Percentiles rank a stretch among this genome's conserved stretches.
Conservation (phyloP, 2,329 filamentous ascomycete species). For the Calonectria hawksworthii region DNA sequence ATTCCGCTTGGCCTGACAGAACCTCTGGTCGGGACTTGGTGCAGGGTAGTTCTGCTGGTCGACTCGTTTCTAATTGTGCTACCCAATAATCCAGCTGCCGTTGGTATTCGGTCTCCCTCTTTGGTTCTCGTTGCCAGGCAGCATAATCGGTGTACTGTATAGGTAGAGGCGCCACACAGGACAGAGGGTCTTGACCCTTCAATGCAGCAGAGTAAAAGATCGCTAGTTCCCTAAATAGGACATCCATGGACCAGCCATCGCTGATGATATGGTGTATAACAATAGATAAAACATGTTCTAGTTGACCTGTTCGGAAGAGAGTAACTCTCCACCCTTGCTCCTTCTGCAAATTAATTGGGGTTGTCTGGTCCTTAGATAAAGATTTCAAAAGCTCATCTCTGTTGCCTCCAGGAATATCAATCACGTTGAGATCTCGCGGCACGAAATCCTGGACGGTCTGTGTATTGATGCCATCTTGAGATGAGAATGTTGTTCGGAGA, state of each 20-base stretch:
- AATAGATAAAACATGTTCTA: neutral
- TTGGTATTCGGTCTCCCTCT: no score
- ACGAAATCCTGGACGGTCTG: neutral
- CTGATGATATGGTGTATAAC: neutral
- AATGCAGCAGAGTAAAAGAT: conserved; percentile 29
- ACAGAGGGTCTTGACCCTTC: neutral
- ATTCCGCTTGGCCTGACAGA: no score
- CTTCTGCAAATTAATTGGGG: no score
- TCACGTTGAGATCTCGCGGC: neutral
- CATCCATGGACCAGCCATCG: neutral
- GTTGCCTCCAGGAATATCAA: neutral
- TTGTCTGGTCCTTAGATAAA: no score
- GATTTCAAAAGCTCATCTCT: no score
- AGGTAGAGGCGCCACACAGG: neutral
- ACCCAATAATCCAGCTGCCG: no score
- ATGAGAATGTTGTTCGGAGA: neutral
- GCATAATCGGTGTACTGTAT: neutral
- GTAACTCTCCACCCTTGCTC: neutral
- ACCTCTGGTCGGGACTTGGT: no score
- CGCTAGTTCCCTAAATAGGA: conserved; percentile 19
- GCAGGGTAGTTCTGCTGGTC: no score
- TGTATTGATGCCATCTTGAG: neutral
- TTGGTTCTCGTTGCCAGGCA: neutral
- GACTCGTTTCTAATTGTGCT: no score
- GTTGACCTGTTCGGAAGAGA: neutral